Evolutionary conservation across 1,139 yeast genomes (phyloP).

Genomic region (Candida sojae): DNA sequence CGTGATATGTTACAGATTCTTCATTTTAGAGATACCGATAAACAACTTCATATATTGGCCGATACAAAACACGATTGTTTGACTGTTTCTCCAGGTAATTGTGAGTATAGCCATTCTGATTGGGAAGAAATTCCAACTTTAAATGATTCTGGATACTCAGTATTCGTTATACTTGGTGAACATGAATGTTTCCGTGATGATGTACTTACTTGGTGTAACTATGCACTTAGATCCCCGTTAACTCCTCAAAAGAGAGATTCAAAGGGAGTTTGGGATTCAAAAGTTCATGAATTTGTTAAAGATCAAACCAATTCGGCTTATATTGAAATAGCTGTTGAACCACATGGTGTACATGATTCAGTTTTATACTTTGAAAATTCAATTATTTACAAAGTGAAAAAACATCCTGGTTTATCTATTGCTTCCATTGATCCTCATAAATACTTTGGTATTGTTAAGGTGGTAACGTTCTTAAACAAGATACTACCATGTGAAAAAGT

Average conservation of each 20-base stretch:
- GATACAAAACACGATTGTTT: slow-evolving; percentile 10
- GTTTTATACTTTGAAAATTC: slow-evolving; percentile 34
- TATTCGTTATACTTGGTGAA: slow-evolving; percentile 41
- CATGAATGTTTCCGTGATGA: slow-evolving; percentile 49
- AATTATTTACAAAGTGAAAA: slow-evolving; percentile 15
- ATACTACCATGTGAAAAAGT: slow-evolving; percentile 11
- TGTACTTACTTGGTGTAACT: slow-evolving; percentile 35
- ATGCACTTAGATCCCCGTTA: slow-evolving; percentile 32
- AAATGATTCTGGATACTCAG: slow-evolving; percentile 23
- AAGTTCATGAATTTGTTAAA: slow-evolving; percentile 20
- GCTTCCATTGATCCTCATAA: slow-evolving; percentile 19
- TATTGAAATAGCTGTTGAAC: slow-evolving; percentile 33
- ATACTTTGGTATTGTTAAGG: slow-evolving; percentile 29
- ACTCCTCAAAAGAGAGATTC: slow-evolving; percentile 28
- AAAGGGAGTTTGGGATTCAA: slow-evolving; percentile 20
- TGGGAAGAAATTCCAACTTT: slow-evolving; percentile 40
- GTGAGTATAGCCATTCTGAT: slow-evolving; percentile 22
- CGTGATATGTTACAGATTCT: slow-evolving; percentile 32
- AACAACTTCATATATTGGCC: slow-evolving; percentile 14
- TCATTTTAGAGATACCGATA: slow-evolving; percentile 5
- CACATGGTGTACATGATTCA: slow-evolving; percentile 48
- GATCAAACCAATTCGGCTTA: slow-evolving; percentile 17
- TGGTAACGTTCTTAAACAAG: slow-evolving; percentile 30
- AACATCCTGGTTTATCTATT: slow-evolving; percentile 11
- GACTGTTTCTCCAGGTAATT: slow-evolving; percentile 19